Evolutionary conservation across 2,329 filamentous ascomycete species (phyloP), one percentile per base, ranked within the genome.

Genomic region (Fusarium palustre): DNA sequence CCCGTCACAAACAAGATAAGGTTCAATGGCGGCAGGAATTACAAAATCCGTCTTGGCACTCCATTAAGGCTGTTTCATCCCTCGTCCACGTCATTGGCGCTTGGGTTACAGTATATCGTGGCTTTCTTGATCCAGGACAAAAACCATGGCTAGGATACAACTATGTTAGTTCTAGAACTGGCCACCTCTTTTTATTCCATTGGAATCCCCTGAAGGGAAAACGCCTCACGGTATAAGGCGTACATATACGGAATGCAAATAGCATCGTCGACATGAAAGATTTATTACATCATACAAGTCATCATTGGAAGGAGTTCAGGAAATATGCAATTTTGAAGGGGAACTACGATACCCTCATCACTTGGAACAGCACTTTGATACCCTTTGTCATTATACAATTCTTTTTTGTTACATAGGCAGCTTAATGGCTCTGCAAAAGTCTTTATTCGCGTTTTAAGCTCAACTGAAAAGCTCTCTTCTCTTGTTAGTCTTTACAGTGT

Each of bases 271-370:
- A 16, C 18, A 34, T 33, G 22, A 49, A n/a, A n/a, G 28, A 20
- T 43, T 41, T 18, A 33, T 41, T 18, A 33, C 25, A 65, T 48
- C 28, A 30, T 30, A 30, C 9, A 30, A 30, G 28, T 30, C 28
- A 30, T 30, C 46, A 65, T 65, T 39, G 46, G 46, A 47, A 65
- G 62, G 60, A 65, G 62, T 65, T 65, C 13, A 54, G 62, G 62
- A 39, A 46, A 47, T 20, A 30, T 24, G 34, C 31, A 22, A 47
- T 59, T 39, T 38, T 13, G 4, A n/a, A 30, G 20, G 60, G 59
- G 13, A 45, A 59, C 36, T 36, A 66, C 53, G 47, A 54, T 13
- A 65, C 60, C 60, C 54, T 25, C 8, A 24, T 31, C 31, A 28
- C 16, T 45, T 30, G 52, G 39, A 36, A 42, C n/a, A 64, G 59